Conservation (phyloP, 768 basidiomycete genomes). For the Paxillus rubicundulus region DNA sequence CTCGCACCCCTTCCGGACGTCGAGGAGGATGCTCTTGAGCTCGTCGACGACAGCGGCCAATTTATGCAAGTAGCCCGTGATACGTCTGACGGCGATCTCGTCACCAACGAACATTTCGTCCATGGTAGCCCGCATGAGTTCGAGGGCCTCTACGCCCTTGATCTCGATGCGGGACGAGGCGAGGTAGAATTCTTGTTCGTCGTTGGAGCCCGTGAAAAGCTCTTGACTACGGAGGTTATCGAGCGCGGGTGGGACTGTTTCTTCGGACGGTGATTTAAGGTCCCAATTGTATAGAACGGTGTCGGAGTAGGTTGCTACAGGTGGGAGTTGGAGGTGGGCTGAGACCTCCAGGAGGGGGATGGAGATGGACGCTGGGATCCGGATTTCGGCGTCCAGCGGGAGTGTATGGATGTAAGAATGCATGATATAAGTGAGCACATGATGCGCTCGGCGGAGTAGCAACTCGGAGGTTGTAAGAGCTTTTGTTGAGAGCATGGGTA, state of each 20-base stretch:
- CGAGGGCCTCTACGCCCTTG: constrained; percentile 78
- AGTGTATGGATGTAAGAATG: constrained; percentile 78
- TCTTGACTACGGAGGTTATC: constrained; percentile 64
- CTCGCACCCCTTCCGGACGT: constrained; percentile 67
- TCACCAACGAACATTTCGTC: constrained; percentile 86
- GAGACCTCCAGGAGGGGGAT: constrained; percentile 76
- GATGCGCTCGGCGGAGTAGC: constrained; percentile 66
- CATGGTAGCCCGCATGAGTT: constrained; percentile 79
- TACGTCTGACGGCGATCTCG: constrained; percentile 58
- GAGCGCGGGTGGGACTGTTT: constrained; percentile 36
- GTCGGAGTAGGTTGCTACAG: constrained; percentile 88
- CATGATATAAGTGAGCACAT: constrained; percentile 67
- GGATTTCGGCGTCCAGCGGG: constrained; percentile 46
- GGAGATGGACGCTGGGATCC: constrained; percentile 68
- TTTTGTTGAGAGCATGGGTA: constrained; percentile 50
- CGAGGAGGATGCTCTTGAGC: constrained; percentile 56
- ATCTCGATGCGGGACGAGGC: constrained; percentile 85
- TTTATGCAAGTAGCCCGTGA: constrained; percentile 59
- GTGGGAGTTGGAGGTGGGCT: constrained; percentile 72
- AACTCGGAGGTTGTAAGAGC: constrained; percentile 50
- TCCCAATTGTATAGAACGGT: constrained; percentile 88
- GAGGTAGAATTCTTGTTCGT: constrained; percentile 88
- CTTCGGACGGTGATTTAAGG: constrained; percentile 30
- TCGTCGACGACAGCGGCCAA: constrained; percentile 65
- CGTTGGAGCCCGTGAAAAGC: constrained; percentile 72